Percentiles rank a stretch among this genome's conserved stretches.
phyloP scores from a whole-genome alignment of 768 basidiomycete genomes.

The Melanogaster broomeanus region DNA sequence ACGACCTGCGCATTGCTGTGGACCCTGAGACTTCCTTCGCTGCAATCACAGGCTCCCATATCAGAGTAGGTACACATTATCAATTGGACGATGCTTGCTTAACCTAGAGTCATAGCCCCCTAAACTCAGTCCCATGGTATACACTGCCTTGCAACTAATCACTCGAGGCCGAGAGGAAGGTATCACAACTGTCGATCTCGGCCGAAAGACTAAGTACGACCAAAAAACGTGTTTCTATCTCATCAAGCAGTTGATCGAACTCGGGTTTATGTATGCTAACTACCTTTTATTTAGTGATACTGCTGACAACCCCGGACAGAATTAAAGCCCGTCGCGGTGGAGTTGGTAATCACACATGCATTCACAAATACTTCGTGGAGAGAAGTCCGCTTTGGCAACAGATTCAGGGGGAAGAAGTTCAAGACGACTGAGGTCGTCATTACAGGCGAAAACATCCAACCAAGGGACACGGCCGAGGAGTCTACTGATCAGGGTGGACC shows the following conservation, averaged over 20 bases:
- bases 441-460: constrained; percentile 12
- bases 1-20: constrained; percentile 69
- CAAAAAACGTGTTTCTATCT: constrained; percentile 91
- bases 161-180: constrained; percentile 80
- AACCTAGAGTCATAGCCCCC: constrained; percentile 53
- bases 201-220: constrained; percentile 78
- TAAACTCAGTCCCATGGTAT: constrained; percentile 84
- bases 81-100: not conserved
- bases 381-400: constrained; percentile 73
- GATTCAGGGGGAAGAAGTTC: constrained; percentile 68
- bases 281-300: not conserved
- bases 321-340: constrained; percentile 79
- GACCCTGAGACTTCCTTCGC: constrained; percentile 73
- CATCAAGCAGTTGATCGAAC: constrained; percentile 69
- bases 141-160: constrained; percentile 79
- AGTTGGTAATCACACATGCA: constrained; percentile 72
- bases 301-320: constrained; percentile 34
- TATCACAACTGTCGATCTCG: constrained; percentile 75
- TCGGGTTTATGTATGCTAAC: constrained; percentile 67
- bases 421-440: constrained; percentile 29
- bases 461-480: constrained; percentile 18
- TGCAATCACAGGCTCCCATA: constrained; percentile 85
- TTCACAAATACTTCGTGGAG: constrained; percentile 86
- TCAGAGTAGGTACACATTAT: constrained; percentile 54
- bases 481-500: constrained; percentile 16